Evolutionary conservation across 306 rosid species (phyloP), one percentile per base, ranked within the genome.

Genomic region (Gynostemma pentaphyllum): DNA sequence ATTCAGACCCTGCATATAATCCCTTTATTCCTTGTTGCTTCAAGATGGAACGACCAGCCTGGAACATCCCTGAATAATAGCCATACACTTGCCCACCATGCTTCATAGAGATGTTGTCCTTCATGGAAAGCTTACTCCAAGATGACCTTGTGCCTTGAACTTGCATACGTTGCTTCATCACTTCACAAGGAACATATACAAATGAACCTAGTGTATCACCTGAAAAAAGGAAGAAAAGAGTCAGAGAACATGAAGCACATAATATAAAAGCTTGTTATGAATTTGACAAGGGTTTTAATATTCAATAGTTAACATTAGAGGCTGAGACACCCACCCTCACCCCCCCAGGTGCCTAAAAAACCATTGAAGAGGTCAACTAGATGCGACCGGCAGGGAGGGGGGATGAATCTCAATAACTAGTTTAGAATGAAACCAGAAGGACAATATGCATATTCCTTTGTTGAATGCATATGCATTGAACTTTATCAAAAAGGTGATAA

Each of bases 151-250:
- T 82, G 74, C 97, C 95, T 79, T 89, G 97, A 72, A 89, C 81
- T 76, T 89, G 97, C 97, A 89, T 89, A 16, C 95, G 95, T 60
- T 80, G 92, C 80, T 89, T 86, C 69, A 89, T 89, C 67, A 89
- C 97, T 79, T 86, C 97, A 44, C 95, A 89, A 30, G 97, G 97
- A 89, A 89, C 97, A 76, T 86, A 89, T 41, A 89, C 88, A 82
- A 89, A 68, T 47, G 97, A 89, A 74, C 95, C 95, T 52, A 89
- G 85, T 42, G 97, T 86, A 76, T 89, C 97, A 64, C 97, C 95
- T 89, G 86, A 67, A 80, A 79, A 39, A 72, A 27, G 45, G 68
- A 75, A 57, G 29, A 57, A 19, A 32, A 36, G 16, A 57, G 46
- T 21, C 16, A 24, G 12, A 57, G 23, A 11, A 27, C 30, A 24